These are phyloP conservation scores for Fusarium dlaminii DNA, from an alignment of 2,329 filamentous ascomycete genomes.

Conservation along the genomic window DNA sequence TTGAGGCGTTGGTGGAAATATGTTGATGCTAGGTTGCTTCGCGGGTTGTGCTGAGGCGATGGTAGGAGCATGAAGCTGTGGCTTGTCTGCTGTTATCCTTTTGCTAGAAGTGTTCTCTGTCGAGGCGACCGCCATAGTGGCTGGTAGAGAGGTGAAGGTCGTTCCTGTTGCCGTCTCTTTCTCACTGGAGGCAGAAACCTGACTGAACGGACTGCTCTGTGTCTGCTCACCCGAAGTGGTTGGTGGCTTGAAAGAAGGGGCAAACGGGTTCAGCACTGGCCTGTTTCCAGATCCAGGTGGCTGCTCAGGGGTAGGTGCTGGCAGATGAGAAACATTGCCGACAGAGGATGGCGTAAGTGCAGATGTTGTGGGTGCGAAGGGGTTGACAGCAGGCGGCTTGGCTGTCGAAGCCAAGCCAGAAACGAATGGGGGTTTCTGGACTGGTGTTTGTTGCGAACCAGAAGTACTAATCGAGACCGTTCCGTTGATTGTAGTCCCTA, in stretches of 20 bases:
- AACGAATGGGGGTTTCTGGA: constrained; percentile 40
- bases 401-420: constrained; percentile 1
- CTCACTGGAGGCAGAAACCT: background rate
- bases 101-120: background rate
- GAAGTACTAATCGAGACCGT: constrained; percentile 17
- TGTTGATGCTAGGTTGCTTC: constrained; percentile 22
- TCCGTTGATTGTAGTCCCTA: constrained; percentile 42
- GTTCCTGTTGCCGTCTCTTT: background rate
- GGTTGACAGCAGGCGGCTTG: constrained; percentile 25
- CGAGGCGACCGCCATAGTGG: background rate
- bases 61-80: background rate
- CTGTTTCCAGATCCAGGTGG: constrained; percentile 1
- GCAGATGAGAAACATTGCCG: constrained; percentile 2
- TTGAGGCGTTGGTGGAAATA: constrained; percentile 28
- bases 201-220: constrained; percentile 18
- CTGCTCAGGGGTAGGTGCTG: background rate
- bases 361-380: constrained; percentile 27
- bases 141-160: constrained; percentile 12
- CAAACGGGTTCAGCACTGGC: constrained; percentile 26
- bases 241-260: constrained; percentile 9
- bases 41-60: background rate
- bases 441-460: constrained; percentile 26
- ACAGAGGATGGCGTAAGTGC: constrained; percentile 5
- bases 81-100: background rate
- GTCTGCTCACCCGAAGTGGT: background rate